Evolutionary conservation across 2,329 filamentous ascomycete species (phyloP).

Genomic region (Lachnellula suecica): DNA sequence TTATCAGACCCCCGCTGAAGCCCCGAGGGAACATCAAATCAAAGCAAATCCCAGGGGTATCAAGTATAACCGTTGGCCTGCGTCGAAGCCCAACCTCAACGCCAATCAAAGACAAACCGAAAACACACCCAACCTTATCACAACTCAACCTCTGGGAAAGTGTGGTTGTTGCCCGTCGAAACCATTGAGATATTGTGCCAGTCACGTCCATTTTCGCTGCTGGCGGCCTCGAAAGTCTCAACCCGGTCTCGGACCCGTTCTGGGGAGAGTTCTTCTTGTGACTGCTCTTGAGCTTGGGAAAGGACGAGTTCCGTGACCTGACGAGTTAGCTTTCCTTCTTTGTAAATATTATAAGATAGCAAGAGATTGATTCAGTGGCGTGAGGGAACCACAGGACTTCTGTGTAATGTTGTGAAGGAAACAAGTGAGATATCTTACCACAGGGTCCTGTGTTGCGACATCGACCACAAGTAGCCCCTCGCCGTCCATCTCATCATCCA

Average conservation of each 20-base stretch:
- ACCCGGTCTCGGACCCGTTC: slow-evolving; percentile 10
- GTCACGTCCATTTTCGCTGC: slow-evolving; percentile 33
- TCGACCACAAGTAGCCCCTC: slow-evolving; percentile 17
- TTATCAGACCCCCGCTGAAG: too few species aligned
- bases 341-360: too few species aligned
- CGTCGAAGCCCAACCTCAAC: neutral
- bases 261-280: slow-evolving; percentile 19
- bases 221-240: slow-evolving; percentile 40
- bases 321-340: too few species aligned
- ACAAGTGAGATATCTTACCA: too few species aligned
- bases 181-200: slow-evolving; percentile 42
- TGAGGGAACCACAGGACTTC: too few species aligned
- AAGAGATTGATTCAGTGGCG: too few species aligned
- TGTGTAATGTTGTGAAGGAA: too few species aligned
- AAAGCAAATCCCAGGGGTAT: slow-evolving; percentile 14
- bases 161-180: slow-evolving; percentile 42
- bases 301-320: slow-evolving; percentile 25
- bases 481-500: slow-evolving; percentile 13
- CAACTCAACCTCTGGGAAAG: slow-evolving; percentile 40
- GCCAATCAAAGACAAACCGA: neutral
- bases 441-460: slow-evolving; percentile 12
- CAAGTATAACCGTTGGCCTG: neutral
- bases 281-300: slow-evolving; percentile 17
- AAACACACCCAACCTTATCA: slow-evolving; percentile 27
- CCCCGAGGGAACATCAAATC: neutral